Conservation (phyloP, 805 yeast species). For the Cyberlindnera bimundalis region DNA sequence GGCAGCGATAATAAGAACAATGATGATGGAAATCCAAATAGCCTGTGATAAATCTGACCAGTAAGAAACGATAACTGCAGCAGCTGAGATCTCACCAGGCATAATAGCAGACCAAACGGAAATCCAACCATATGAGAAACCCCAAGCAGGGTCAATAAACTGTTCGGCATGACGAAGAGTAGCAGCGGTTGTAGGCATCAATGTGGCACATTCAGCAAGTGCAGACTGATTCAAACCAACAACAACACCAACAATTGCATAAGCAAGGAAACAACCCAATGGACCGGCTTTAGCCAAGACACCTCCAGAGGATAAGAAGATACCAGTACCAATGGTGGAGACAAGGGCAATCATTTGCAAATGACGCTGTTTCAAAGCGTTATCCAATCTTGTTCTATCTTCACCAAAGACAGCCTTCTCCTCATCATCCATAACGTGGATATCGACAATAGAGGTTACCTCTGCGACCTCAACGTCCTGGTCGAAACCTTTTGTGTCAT, state of each 20-base stretch:
- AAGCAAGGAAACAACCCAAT: constrained; percentile 2
- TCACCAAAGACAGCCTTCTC: constrained; percentile 2
- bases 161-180: constrained; percentile 2
- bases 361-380: constrained; percentile 3
- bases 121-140: constrained; percentile 2
- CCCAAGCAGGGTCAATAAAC: constrained; percentile 2
- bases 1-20: not conserved
- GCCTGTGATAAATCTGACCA: constrained; percentile 6
- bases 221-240: constrained; percentile 1
- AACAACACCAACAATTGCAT: not conserved
- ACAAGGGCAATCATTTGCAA: constrained; percentile 5
- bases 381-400: constrained; percentile 2
- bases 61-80: constrained; percentile 2
- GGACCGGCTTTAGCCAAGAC: constrained; percentile 1
- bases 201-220: constrained; percentile 1
- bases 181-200: constrained; percentile 3
- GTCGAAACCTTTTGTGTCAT: not conserved
- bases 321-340: constrained; percentile 1
- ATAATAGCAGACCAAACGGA: not conserved
- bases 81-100: constrained; percentile 3
- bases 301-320: constrained; percentile 4
- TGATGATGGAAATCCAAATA: constrained; percentile 2
- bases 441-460: not conserved
- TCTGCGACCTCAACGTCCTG: constrained; percentile 3
- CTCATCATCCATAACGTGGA: constrained; percentile 3